Evolutionary conservation across 140 eudicot species (phyloP), one percentile per base, ranked within the genome.

Genomic region (Stevia rebaudiana): DNA sequence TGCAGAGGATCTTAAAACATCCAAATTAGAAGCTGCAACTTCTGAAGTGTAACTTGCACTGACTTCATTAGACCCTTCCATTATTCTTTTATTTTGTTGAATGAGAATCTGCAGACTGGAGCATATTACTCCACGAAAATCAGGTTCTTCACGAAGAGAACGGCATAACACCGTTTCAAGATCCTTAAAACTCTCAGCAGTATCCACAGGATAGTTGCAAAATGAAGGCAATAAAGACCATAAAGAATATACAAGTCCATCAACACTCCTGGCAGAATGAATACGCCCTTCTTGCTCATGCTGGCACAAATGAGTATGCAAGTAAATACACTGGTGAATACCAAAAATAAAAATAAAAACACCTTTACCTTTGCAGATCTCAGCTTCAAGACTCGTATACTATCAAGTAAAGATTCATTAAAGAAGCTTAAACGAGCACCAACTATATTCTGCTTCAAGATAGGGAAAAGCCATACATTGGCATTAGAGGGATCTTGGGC

Each of bases 201-300:
- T 85, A 70, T 88, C 97, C 55, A 54, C 23, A 11, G 90, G 95
- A 67, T 94, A 94, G 79, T 85, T 85, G 94, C 95, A 94, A 76
- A 94, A 85, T 11, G 99, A 88, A 52, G 97, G 97, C 65, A 94
- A 44, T 60, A 94, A 61, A 31, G 94, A 94, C 97, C 99, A 88
- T 61, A 88, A 36, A 51, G 94, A 78, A 67, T 92, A 88, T 25
- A 82, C 79, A 65, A 83, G 62, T 37, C 94, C 89, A 79, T 94
- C 97, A 58, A 81, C 73, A 79, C 69, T 78, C 79, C 90, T 78
- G 23, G 95, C 88, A 37, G 88, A 73, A 70, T 80, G 74, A 54
- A 79, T 55, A 63, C 57, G 78, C 39, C 95, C 97, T 61, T 83
- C 90, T 62, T 46, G 81, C 64, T 83, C 82, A 60, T 78, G 79